Conservation (phyloP, 768 basidiomycete species). For the Suillus paluster region DNA sequence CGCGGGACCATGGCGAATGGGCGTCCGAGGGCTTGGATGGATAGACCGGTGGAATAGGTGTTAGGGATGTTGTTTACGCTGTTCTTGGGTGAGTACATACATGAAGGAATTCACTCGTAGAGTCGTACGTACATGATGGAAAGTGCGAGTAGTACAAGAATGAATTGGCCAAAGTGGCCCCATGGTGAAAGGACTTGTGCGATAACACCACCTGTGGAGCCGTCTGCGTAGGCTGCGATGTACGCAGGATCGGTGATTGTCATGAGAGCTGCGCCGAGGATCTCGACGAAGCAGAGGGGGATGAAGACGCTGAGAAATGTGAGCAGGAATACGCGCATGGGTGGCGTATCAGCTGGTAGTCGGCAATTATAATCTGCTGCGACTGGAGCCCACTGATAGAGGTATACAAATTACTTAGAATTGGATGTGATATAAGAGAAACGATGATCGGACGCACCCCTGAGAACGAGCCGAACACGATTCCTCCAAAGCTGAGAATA, state of each 20-base stretch:
- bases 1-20: constrained; percentile 48
- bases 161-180: constrained; percentile 46
- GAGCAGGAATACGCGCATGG: constrained; percentile 48
- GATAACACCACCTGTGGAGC: constrained; percentile 49
- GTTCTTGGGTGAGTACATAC: constrained; percentile 1
- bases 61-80: constrained; percentile 47
- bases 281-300: constrained; percentile 44
- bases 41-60: constrained; percentile 52
- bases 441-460: constrained; percentile 36
- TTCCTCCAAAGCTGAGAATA: constrained; percentile 55
- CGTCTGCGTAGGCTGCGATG: constrained; percentile 42
- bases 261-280: constrained; percentile 44
- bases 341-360: constrained; percentile 47
- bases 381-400: constrained; percentile 48
- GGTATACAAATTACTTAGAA: background rate
- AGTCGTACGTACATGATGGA: constrained; percentile 44
- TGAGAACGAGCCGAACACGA: constrained; percentile 51
- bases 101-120: background rate
- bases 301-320: constrained; percentile 57
- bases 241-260: constrained; percentile 46
- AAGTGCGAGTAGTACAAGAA: constrained; percentile 45
- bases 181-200: constrained; percentile 49
- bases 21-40: constrained; percentile 49
- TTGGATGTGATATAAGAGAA: background rate
- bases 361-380: constrained; percentile 61